Conservation (phyloP, 371 early-diverging fungal species). For the Conidiobolus incongruus region DNA sequence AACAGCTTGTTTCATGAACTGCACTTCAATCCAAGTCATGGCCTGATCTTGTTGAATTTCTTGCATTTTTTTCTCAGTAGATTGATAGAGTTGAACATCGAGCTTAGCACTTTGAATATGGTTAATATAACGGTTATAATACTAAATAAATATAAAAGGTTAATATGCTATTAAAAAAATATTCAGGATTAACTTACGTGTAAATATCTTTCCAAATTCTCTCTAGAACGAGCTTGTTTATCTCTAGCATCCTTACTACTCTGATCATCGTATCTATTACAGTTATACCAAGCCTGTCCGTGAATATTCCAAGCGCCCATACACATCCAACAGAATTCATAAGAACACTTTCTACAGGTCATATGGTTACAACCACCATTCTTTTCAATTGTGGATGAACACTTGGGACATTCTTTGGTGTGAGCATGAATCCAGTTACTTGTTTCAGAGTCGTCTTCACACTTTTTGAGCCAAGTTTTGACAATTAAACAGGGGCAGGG, state of each 20-base stretch:
- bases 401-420: constrained; percentile 91
- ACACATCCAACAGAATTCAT: constrained; percentile 80
- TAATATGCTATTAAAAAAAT: no score
- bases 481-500: constrained; percentile 77
- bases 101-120: constrained; percentile 87
- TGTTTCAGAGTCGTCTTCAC: constrained; percentile 92
- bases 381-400: constrained; percentile 87
- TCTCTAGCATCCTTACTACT: constrained; percentile 59
- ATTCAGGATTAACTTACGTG: no score
- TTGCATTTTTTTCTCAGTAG: constrained; percentile 89
- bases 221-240: constrained; percentile 60
- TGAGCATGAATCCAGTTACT: constrained; percentile 92
- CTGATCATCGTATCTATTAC: constrained; percentile 82
- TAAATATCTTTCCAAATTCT: constrained; percentile 74
- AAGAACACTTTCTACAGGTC: constrained; percentile 68
- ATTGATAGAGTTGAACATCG: constrained; percentile 59
- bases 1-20: constrained; percentile 82
- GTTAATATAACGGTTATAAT: constrained; percentile 91
- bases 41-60: constrained; percentile 73
- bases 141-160: no score
- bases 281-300: constrained; percentile 82
- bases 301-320: constrained; percentile 86
- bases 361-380: constrained; percentile 93
- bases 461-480: constrained; percentile 80
- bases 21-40: constrained; percentile 96